phyloP scores from a whole-genome alignment of 305 asterid species.

The Fraxinus latifolia region DNA sequence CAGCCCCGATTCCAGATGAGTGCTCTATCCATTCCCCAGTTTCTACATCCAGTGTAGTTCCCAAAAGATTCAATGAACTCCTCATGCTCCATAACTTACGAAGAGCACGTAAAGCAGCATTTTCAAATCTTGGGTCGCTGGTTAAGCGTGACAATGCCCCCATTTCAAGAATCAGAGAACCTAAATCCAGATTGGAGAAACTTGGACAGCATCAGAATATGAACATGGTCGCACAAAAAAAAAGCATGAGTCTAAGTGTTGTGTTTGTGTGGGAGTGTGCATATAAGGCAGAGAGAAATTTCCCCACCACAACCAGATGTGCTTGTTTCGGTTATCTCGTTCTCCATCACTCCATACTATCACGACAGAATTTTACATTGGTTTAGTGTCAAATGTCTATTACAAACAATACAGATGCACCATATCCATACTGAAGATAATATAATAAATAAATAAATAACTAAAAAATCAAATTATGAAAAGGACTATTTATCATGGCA shows the following conservation, averaged over 20 bases:
- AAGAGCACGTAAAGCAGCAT: conserved; percentile 82
- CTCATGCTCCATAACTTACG: conserved; percentile 98
- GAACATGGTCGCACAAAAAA: conserved; percentile 14
- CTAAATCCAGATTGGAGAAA: conserved; percentile 35
- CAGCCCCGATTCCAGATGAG: conserved; percentile 98
- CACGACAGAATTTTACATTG: conserved; percentile 40
- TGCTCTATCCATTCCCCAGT: conserved; percentile 90
- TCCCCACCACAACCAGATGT: conserved; percentile 91
- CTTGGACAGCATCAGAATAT: conserved; percentile 20
- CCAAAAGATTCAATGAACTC: conserved; percentile 87
- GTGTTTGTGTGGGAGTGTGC: background rate
- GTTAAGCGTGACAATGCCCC: conserved; percentile 89
- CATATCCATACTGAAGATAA: conserved; percentile 10
- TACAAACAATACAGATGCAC: conserved; percentile 21
- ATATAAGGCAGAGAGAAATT: conserved; percentile 7
- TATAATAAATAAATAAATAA: background rate
- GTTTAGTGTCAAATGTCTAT: conserved; percentile 25
- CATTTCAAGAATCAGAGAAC: conserved; percentile 98
- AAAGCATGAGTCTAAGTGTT: conserved; percentile 9
- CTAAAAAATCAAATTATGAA: background rate
- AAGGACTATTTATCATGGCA: background rate
- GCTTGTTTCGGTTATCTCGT: conserved; percentile 92
- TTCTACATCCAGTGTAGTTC: conserved; percentile 83
- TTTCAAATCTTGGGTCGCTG: conserved; percentile 83
- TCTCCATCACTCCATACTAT: conserved; percentile 84